Percentiles rank a stretch among this genome's conserved stretches.
Evolutionary conservation across 495 filamentous ascomycete species (phyloP).

Genomic region (Penicillium cataractarum): DNA sequence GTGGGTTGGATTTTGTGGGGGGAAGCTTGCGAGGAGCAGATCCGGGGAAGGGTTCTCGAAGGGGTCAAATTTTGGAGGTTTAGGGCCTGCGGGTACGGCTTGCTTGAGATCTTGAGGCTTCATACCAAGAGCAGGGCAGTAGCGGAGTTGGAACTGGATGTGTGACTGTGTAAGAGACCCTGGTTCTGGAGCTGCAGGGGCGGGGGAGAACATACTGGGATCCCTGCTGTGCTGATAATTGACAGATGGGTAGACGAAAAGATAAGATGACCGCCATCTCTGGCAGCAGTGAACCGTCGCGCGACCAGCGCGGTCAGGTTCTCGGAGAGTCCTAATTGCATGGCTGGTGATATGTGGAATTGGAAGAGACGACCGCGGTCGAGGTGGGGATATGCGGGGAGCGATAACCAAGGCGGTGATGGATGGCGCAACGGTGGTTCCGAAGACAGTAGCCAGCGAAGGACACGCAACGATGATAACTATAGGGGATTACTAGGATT

Average conservation of each 20-base stretch:
- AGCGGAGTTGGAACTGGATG: constrained; percentile 74
- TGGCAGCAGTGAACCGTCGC: constrained; percentile 55
- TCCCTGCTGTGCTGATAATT: constrained; percentile 53
- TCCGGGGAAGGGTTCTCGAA: constrained; percentile 68
- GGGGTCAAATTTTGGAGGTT: constrained; percentile 62
- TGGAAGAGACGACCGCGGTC: constrained; percentile 14
- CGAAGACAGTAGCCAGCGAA: not conserved
- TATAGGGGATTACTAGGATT: too few species aligned
- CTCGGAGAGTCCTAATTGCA: constrained; percentile 48
- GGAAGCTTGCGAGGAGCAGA: constrained; percentile 63
- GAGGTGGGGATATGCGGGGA: constrained; percentile 16
- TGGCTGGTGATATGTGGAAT: constrained; percentile 19
- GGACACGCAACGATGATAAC: not conserved
- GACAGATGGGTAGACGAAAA: constrained; percentile 64
- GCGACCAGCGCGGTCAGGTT: constrained; percentile 57
- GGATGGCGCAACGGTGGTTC: not conserved
- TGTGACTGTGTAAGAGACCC: not conserved
- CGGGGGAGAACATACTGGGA: constrained; percentile 53
- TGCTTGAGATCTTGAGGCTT: constrained; percentile 62
- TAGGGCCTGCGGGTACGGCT: constrained; percentile 30
- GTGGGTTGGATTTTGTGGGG: constrained; percentile 56
- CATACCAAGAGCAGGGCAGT: constrained; percentile 72
- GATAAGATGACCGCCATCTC: constrained; percentile 54
- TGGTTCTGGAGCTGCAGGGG: too few species aligned
- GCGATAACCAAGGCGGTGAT: constrained; percentile 12